Base-by-base conservation (phyloP, 176 grass and related monocot species). In the Triticum urartu region DNA sequence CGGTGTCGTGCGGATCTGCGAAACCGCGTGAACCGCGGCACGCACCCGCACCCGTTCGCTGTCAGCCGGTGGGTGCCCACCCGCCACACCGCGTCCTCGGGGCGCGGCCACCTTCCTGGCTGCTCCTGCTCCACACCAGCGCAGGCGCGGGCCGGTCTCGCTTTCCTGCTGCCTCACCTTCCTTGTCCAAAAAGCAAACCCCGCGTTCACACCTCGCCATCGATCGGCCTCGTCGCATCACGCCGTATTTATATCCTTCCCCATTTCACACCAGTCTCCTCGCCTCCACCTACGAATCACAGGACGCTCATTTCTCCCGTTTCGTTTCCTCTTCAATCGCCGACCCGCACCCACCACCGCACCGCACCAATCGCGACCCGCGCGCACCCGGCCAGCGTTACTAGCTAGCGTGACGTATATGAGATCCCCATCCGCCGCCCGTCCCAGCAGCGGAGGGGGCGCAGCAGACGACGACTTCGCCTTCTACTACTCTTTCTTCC, bases 401-500 rank as follows among this genome's bases (percentile, higher is more conserved):
- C 48, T 18, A 76, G 52, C 30, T 78, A 54, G 18, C 71, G 73
- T 87, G 80, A 64, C 33, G 15, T 91, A 85, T 85, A 95, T 95
- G 93, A 92, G 88, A 95, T 74, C 90, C 86, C 75, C 90, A 84
- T 68, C 93, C 48, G 50, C 45, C 76, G 81, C 68, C 81, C 81
- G 59, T 15, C 89, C 85, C 63, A 84, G 32, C 85, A 74, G 14
- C 75, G 85, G 75, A 28, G 81, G 72, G 2, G 87, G 47, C 28
- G 87, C 15, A 7, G 32, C 50, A 14, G 84, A 91, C 79, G 94
- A 95, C 84, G 94, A 91, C 56, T 88, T 92, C 83, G 93, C 95
- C 72, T 92, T 90, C 72, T 97, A 97, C 86, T 91, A 42, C 86
- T 92, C 92, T 10, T 91, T 92, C 80, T 89, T 97, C 70, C 90